Percentiles rank a stretch among this genome's conserved stretches.
Conservation (phyloP, 306 rosid genomes). For the Hippophae rhamnoides region DNA sequence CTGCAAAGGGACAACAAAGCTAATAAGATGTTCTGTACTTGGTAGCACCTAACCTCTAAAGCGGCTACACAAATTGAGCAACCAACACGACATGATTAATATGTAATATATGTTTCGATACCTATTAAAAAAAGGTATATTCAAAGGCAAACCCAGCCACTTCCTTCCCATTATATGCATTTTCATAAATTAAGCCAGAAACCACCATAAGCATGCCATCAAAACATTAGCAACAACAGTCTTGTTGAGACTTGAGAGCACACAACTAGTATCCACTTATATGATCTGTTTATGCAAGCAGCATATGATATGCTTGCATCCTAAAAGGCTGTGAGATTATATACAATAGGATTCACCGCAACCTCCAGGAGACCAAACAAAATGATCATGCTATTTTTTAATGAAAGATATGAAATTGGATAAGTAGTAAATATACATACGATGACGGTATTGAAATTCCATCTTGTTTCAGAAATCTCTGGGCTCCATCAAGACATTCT, state of each 20-base stretch:
- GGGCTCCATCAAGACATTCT: conserved; percentile 99
- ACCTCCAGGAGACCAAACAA: too few relatives aligned
- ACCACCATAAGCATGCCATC: too few relatives aligned
- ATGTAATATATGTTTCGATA: not conserved
- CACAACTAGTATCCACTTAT: too few relatives aligned
- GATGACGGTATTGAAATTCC: conserved; percentile 96
- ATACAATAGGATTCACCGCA: too few relatives aligned
- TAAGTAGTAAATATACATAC: conserved; percentile 34
- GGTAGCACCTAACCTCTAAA: not conserved
- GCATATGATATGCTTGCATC: too few relatives aligned
- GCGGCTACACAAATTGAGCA: not conserved
- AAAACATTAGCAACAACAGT: too few relatives aligned
- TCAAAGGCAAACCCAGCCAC: too few relatives aligned
- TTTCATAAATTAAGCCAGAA: too few relatives aligned
- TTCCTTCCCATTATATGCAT: too few relatives aligned
- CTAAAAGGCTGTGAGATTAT: too few relatives aligned
- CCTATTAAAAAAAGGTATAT: not conserved
- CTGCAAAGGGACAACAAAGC: not conserved
- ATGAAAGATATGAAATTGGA: not conserved
- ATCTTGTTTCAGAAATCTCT: conserved; percentile 63
- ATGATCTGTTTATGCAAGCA: too few relatives aligned
- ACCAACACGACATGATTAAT: not conserved
- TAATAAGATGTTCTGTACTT: not conserved
- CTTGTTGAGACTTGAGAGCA: too few relatives aligned
- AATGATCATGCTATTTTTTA: not conserved